Conservation (phyloP, 345 rosid species). For the Erodium maritimum region DNA sequence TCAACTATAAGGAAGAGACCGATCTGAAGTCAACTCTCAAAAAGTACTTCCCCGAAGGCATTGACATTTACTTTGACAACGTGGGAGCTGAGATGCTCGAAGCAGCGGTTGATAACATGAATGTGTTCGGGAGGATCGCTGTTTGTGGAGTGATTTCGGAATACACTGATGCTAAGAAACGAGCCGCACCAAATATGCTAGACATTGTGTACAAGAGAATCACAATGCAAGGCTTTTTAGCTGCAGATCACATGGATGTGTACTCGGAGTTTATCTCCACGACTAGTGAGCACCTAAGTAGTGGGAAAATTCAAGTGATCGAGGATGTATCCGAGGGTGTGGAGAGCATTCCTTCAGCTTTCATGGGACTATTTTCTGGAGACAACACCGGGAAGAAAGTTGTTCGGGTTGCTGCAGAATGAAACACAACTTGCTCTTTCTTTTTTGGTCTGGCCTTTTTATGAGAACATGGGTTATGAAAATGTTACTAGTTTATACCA, state of each 20-base stretch:
- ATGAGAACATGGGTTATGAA: too few relatives aligned
- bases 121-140: conserved; percentile 32
- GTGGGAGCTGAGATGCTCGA: conserved; percentile 46
- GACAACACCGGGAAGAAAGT: conserved; percentile 30
- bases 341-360: conserved; percentile 39
- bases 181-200: conserved; percentile 32
- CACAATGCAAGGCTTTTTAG: conserved; percentile 38
- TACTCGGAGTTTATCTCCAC: conserved; percentile 28
- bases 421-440: neutral
- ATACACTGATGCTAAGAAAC: conserved; percentile 15
- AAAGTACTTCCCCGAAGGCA: conserved; percentile 42
- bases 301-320: conserved; percentile 15
- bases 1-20: conserved; percentile 40
- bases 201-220: conserved; percentile 39
- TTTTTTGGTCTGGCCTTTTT: too few relatives aligned
- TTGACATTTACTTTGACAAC: conserved; percentile 56
- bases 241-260: conserved; percentile 16
- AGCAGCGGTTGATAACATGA: conserved; percentile 41
- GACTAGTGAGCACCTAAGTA: conserved; percentile 23
- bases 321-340: conserved; percentile 42
- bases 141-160: conserved; percentile 46
- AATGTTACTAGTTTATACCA: too few relatives aligned
- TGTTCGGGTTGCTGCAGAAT: conserved; percentile 20
- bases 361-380: conserved; percentile 27
- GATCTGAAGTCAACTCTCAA: conserved; percentile 27